Percentiles rank a stretch among this genome's conserved stretches.
phyloP scores from a whole-genome alignment of 1,284 basidiomycete genomes.

The Cryptococcus neoformans region DNA sequence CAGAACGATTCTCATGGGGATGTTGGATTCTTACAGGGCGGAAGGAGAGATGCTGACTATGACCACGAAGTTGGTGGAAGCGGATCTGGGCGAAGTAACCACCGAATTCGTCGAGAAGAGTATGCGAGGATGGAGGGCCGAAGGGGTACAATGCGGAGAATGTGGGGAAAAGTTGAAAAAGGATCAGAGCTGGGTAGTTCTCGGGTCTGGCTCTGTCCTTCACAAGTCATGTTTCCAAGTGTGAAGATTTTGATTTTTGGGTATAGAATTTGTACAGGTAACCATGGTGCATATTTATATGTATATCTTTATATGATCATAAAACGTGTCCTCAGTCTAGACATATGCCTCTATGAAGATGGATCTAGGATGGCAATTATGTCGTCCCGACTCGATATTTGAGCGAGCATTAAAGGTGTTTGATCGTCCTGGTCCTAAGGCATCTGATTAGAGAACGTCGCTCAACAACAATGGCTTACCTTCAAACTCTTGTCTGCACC shows the following conservation, averaged over 20 bases:
- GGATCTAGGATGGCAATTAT: slow-evolving; percentile 18
- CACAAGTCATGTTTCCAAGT: background rate
- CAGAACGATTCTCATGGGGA: slow-evolving; percentile 75
- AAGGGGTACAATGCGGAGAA: background rate
- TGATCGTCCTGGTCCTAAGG: slow-evolving; percentile 40
- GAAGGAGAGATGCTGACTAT: slow-evolving; percentile 90
- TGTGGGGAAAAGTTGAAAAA: background rate
- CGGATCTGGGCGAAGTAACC: slow-evolving; percentile 75
- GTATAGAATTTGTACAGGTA: background rate
- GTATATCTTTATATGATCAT: no score
- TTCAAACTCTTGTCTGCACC: slow-evolving; percentile 65
- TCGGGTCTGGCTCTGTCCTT: slow-evolving; percentile 3
- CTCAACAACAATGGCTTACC: slow-evolving; percentile 46
- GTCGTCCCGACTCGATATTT: slow-evolving; percentile 26
- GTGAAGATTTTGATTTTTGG: no score
- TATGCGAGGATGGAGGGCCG: slow-evolving; percentile 46
- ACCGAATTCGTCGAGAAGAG: slow-evolving; percentile 50
- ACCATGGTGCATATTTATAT: background rate
- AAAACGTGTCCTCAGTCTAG: no score
- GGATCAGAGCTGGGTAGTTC: slow-evolving; percentile 2
- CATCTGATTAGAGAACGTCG: background rate
- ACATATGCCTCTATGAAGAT: no score
- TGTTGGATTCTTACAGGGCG: slow-evolving; percentile 89
- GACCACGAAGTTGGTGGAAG: slow-evolving; percentile 75
- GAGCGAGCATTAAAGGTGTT: slow-evolving; percentile 35